Evolutionary conservation across 805 yeast species (phyloP).

Genomic region (Isabelozyma gotoi): DNA sequence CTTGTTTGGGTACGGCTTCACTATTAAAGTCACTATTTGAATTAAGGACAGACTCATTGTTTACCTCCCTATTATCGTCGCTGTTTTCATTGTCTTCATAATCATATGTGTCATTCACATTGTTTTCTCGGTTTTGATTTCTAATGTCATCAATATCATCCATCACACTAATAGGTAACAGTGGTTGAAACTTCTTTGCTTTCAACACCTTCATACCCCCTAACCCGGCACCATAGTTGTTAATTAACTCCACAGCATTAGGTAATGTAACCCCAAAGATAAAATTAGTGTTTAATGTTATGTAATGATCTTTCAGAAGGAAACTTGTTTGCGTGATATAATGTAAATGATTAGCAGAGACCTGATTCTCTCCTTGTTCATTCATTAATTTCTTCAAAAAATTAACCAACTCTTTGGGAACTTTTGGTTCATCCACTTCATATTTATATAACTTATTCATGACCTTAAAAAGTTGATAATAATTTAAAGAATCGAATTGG

Average conservation of each 20-base stretch:
- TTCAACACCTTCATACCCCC: conserved; percentile 58
- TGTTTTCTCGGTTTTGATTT: conserved; percentile 24
- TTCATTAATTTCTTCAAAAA: conserved; percentile 28
- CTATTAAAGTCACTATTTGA: conserved; percentile 5
- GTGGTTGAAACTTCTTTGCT: conserved; percentile 64
- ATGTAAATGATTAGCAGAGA: conserved; percentile 23
- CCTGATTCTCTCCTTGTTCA: conserved; percentile 40
- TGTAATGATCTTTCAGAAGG: conserved; percentile 38
- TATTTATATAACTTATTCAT: conserved; percentile 71
- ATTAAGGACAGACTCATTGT: conserved; percentile 18
- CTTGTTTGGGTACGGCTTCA: not conserved
- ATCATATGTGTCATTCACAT: conserved; percentile 32
- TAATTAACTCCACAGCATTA: conserved; percentile 67
- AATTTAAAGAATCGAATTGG: conserved; percentile 58
- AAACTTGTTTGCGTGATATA: conserved; percentile 42
- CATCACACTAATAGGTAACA: conserved; percentile 64
- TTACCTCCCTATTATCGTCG: conserved; percentile 23
- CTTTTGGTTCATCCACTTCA: conserved; percentile 75
- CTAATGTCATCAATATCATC: conserved; percentile 70
- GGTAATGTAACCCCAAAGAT: conserved; percentile 67
- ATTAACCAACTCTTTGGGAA: conserved; percentile 42
- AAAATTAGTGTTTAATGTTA: conserved; percentile 52
- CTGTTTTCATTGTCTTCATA: conserved; percentile 19
- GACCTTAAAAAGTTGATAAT: conserved; percentile 67
- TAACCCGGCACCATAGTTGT: conserved; percentile 73